Percentiles rank a stretch among this genome's conserved stretches.
Conservation (phyloP, 139 green algal species). For the Volvox reticuliferus region DNA sequence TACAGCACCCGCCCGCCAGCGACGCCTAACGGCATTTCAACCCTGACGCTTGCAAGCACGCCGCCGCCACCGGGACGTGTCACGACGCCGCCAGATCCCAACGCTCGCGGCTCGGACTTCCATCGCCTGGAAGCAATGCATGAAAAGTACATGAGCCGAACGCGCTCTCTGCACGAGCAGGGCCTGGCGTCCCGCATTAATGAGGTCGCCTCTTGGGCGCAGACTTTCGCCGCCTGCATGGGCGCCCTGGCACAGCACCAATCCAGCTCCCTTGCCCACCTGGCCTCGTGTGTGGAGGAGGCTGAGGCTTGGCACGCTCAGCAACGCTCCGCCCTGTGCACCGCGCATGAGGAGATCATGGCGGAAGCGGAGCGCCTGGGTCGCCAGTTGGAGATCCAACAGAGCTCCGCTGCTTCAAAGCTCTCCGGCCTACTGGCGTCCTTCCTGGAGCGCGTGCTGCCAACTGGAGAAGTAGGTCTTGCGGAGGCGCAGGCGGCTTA, state of each 20-base stretch:
- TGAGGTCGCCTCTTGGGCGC: conserved; percentile 21
- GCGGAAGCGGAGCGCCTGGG: conserved; percentile 23
- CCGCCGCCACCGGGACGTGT: not conserved
- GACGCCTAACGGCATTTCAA: conserved; percentile 5
- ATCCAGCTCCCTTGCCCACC: conserved; percentile 21
- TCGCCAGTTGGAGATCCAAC: conserved; percentile 13
- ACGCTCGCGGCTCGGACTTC: conserved; percentile 35
- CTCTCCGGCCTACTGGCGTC: conserved; percentile 18
- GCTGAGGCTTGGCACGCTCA: conserved; percentile 37
- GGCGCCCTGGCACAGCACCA: conserved; percentile 47
- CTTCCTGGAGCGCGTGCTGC: conserved; percentile 44
- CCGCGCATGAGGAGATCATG: conserved; percentile 11
- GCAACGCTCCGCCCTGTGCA: conserved; percentile 1
- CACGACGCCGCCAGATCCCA: not conserved
- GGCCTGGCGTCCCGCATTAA: not conserved
- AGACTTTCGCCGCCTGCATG: conserved; percentile 46
- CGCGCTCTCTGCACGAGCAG: conserved; percentile 25
- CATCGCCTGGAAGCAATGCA: conserved; percentile 41
- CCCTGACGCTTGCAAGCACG: not conserved
- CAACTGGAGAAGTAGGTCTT: conserved; percentile 31
- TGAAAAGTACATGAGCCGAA: conserved; percentile 46
- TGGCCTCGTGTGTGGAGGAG: conserved; percentile 40
- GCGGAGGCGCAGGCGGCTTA: conserved; percentile 40
- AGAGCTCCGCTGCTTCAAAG: not conserved
- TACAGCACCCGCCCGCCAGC: conserved; percentile 17